Conservation (phyloP, 495 filamentous ascomycete genomes). For the Neurospora hispaniola region DNA sequence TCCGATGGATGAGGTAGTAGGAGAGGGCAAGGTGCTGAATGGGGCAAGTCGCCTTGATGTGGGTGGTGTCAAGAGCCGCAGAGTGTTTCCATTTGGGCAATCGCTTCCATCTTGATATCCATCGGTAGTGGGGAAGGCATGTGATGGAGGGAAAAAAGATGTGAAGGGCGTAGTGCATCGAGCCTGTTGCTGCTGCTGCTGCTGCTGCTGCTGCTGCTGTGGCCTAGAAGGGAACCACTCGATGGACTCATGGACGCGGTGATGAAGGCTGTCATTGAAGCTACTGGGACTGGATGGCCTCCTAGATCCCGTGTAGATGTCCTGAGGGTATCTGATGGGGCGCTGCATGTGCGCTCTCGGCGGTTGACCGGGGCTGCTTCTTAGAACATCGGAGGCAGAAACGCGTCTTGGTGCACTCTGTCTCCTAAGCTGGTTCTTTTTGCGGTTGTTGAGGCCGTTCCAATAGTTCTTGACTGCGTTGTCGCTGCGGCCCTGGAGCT, state of each 20-base stretch:
- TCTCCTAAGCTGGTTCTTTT: constrained; percentile 20
- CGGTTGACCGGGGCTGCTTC: background rate
- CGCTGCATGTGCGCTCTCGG: background rate
- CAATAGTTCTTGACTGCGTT: constrained; percentile 99
- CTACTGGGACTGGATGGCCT: background rate
- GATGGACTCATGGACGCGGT: background rate
- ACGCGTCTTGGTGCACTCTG: background rate
- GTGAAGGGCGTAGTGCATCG: background rate
- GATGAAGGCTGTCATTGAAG: background rate
- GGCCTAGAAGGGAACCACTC: background rate
- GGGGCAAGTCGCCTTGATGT: background rate
- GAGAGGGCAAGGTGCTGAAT: background rate
- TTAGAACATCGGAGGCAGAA: background rate
- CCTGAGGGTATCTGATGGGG: background rate
- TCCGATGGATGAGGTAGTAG: background rate
- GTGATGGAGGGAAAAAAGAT: background rate
- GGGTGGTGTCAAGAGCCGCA: background rate
- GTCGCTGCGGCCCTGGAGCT: constrained; percentile 81
- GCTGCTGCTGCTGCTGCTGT: background rate
- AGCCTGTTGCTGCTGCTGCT: background rate
- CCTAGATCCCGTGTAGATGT: background rate
- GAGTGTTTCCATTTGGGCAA: background rate
- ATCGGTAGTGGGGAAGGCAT: background rate
- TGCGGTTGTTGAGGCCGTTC: constrained; percentile 90
- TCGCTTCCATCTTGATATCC: background rate